Evolutionary conservation across 768 basidiomycete species (phyloP).

Genomic region (Suillus weaverae): DNA sequence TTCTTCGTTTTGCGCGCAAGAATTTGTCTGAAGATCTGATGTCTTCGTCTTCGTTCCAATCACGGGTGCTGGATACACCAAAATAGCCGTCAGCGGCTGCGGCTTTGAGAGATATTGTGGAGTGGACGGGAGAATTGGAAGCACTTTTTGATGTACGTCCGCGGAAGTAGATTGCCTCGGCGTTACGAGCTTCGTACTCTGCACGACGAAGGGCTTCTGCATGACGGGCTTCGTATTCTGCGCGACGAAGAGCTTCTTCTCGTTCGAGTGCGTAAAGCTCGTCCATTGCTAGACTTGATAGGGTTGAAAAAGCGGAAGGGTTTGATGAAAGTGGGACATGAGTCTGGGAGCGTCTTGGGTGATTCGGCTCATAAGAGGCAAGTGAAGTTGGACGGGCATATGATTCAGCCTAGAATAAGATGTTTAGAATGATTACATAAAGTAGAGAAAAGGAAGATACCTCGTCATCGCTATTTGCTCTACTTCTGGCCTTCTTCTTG

Average conservation of each 20-base stretch:
- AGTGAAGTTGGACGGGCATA: constrained; percentile 59
- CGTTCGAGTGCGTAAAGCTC: constrained; percentile 89
- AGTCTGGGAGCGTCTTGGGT: constrained; percentile 29
- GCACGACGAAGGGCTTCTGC: constrained; percentile 67
- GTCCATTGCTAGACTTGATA: constrained; percentile 80
- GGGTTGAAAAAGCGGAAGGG: constrained; percentile 59
- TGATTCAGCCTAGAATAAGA: constrained; percentile 45
- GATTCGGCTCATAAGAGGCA: constrained; percentile 42
- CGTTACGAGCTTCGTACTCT: constrained; percentile 56
- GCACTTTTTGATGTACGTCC: constrained; percentile 58
- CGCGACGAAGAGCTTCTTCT: constrained; percentile 77
- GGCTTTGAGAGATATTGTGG: constrained; percentile 19
- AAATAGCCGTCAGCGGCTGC: constrained; percentile 42
- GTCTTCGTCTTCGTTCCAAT: constrained; percentile 32
- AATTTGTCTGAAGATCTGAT: constrained; percentile 26
- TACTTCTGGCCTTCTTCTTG: constrained; percentile 79
- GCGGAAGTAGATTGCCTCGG: constrained; percentile 43
- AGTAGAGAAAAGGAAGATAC: constrained; percentile 42
- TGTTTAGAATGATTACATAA: constrained; percentile 27
- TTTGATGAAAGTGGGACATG: constrained; percentile 29
- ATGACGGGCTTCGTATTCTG: constrained; percentile 82
- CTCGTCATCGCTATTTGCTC: constrained; percentile 83
- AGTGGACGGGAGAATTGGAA: constrained; percentile 58
- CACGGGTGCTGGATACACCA: constrained; percentile 39
- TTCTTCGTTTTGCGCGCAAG: constrained; percentile 41